Base-by-base conservation (phyloP, 805 yeast species). In the Kodamaea restingae region DNA sequence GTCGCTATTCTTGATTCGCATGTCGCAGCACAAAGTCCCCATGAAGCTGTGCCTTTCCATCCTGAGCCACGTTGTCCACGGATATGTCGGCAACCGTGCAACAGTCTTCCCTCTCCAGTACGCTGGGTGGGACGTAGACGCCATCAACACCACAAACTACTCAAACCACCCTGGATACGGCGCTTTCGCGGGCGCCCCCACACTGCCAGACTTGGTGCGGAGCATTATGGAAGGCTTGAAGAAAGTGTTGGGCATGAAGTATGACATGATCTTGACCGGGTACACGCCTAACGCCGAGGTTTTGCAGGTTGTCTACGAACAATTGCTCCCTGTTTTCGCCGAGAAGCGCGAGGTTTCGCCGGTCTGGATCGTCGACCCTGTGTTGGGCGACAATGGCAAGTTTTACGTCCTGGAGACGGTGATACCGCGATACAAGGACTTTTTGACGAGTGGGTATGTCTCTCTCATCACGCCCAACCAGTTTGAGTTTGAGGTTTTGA, bases 161-260 rank as follows among this genome's bases (percentile, higher is more conserved):
- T 86, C 96, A 1, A 88, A 91, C 51, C 97, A 91, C 62, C 91
- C 97, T 2, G 98, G 96, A 1, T 88, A 88, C 59, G 86, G 84
- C 0, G 45, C 58, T 9, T 78, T 83, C 52, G 67, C 67, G 25
- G 96, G 96, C 2, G 58, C 69, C 12, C 70, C 71, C 38, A 65
- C 76, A 3, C 48, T 67, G 2, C 65, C 78, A 0, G 58, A 58
- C 0, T 72, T 73, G 30, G 55, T 90, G 12, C 36, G 46, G 7
- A 74, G 70, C 1, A 58, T 87, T 2, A 71, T 73, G 38, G 47
- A 63, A 3, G 95, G 95, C 0, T 57, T 91, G 11, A 51, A 61
- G 9, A 63, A 64, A 3, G 71, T 77, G 4, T 46, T 67, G 15
- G 68, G 69, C 1, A 56, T 75, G 35, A 30, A 35, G 11, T 88